A percentile compares a stretch with the other conserved stretches of the same genome.
phyloP scores from a whole-genome alignment of 345 rosid genomes.

The Ceriops tagal region DNA sequence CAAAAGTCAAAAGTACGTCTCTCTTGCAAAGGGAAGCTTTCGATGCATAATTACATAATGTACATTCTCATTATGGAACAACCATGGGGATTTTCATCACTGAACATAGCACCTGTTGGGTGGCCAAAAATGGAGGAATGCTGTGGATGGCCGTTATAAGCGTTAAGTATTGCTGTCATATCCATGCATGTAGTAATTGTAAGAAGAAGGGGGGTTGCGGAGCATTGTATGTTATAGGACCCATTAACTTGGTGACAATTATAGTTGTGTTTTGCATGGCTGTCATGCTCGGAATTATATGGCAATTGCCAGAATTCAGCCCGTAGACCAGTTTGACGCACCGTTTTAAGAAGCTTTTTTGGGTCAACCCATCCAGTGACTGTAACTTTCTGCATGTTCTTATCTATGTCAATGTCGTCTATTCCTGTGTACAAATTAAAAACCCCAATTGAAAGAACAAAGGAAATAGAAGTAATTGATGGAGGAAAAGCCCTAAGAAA shows the following conservation, averaged over 20 bases:
- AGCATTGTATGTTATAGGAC: conserved; percentile 44
- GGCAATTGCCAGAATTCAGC: conserved; percentile 93
- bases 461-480: not conserved
- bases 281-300: conserved; percentile 45
- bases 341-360: conserved; percentile 68
- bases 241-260: conserved; percentile 65
- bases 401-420: conserved; percentile 68
- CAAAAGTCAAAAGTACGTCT: not conserved
- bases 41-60: not conserved
- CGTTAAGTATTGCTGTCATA: conserved; percentile 45
- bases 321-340: conserved; percentile 64
- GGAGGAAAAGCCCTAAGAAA: too few relatives aligned
- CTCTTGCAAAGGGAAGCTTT: not conserved
- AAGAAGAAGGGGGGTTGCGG: conserved; percentile 66
- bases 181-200: conserved; percentile 87
- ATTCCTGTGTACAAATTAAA: conserved; percentile 41
- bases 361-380: conserved; percentile 78
- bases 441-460: not conserved
- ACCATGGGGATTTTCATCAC: conserved; percentile 85
- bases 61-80: conserved; percentile 65
- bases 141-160: conserved; percentile 42
- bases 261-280: conserved; percentile 28
- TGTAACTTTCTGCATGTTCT: conserved; percentile 70
- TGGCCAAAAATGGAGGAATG: conserved; percentile 49
- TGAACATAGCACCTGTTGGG: conserved; percentile 60